Base-by-base conservation (phyloP, 345 rosid species). In the Brassica cretica region DNA sequence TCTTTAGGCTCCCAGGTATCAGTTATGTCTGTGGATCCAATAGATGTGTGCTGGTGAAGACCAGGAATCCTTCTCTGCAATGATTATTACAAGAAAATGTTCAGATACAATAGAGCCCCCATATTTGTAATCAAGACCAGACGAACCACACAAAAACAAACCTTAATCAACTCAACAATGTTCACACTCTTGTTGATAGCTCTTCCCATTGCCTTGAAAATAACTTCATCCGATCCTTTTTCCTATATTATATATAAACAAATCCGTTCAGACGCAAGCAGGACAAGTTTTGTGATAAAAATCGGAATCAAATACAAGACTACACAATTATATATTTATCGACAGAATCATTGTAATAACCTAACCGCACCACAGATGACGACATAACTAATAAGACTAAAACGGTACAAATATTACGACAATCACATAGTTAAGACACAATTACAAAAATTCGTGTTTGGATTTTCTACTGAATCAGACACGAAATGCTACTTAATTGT, bases 121-220 rank as follows among this genome's bases (percentile, higher is more conserved):
- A 1, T 0, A 7, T 10, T n/a, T 39, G 14, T 12, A n/a, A 39
- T 37, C 5, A 14, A 6, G n/a, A 63, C 9, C 8, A 8, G 39
- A 49, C 6, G 18, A 71, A 39, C 12, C 33, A 21, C 18, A n/a
- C 6, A 14, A 49, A 60, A 16, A n/a, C 68, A 55, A 74, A 93
- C 99, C 93, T 93, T 93, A 44, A 95, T 87, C 24, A 95, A 83
- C 86, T 95, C 99, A 87, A 87, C 99, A n/a, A 91, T 95, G 18
- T 91, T 88, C 64, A 95, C 98, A 72, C 91, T 95, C 85, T 95
- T 95, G 84, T 90, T 93, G 79, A 95, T 95, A 78, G 99, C 99
- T 84, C 96, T 87, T 73, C 99, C 99, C 99, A 95, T 95, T 56
- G 99, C 99, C 90, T 95, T 95, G 79, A 95, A 89, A 16, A 89